Evolutionary conservation across 2,329 filamentous ascomycete genomes (phyloP).

Genomic region (Pseudogymnoascus sp.): DNA sequence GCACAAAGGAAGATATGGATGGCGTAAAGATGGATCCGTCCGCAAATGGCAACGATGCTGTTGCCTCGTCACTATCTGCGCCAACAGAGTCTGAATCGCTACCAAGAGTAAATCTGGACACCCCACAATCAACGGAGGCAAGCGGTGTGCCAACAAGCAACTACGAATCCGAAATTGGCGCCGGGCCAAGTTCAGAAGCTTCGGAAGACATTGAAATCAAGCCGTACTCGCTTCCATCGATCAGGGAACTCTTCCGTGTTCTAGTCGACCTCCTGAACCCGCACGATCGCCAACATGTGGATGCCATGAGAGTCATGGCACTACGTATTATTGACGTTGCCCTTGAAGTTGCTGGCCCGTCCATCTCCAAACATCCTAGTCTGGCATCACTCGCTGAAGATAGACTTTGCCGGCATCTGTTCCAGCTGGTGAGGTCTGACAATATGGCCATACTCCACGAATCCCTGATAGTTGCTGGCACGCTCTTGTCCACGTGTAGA

Average conservation of each 20-base stretch:
- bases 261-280: conserved; percentile 90
- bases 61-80: conserved; percentile 45
- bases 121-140: conserved; percentile 1
- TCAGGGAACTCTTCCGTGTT: conserved; percentile 88
- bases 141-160: conserved; percentile 11
- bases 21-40: conserved; percentile 79
- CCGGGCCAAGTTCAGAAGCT: conserved; percentile 25
- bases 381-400: conserved; percentile 85
- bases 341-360: conserved; percentile 89
- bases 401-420: conserved; percentile 85
- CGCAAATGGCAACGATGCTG: conserved; percentile 55
- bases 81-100: conserved; percentile 22
- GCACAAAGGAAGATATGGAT: conserved; percentile 61
- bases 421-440: conserved; percentile 92
- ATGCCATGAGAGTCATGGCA: conserved; percentile 95
- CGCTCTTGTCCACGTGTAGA: conserved; percentile 82
- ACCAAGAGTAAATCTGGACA: not conserved
- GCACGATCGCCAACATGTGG: conserved; percentile 84
- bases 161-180: conserved; percentile 21
- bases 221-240: conserved; percentile 90
- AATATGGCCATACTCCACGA: conserved; percentile 94
- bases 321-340: conserved; percentile 95
- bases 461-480: conserved; percentile 85
- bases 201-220: conserved; percentile 51
- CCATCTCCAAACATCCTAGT: conserved; percentile 85